Conservation (phyloP, 1,284 basidiomycete genomes). For the Ceratobasidium sp. region DNA sequence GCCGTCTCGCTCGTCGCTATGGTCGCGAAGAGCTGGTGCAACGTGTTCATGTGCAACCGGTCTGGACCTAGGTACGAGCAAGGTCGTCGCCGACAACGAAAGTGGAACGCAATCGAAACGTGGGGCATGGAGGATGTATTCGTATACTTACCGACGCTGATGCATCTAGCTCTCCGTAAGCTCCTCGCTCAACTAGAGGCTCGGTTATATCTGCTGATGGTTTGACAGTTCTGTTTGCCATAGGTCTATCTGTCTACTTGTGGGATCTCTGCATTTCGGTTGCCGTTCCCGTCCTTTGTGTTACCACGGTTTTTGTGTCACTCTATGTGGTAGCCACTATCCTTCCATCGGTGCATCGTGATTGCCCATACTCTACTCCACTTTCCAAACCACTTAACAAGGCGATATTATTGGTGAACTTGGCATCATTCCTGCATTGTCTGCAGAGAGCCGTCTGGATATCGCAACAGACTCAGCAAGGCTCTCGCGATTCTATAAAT, state of each 20-base stretch:
- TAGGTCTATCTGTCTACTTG: constrained; percentile 1
- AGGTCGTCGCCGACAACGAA: neutral
- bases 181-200: neutral
- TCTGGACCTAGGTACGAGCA: neutral
- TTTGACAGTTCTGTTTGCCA: neutral
- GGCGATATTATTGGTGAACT: neutral
- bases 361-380: constrained; percentile 11
- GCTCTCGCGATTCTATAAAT: neutral
- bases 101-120: constrained; percentile 9
- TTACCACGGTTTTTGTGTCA: neutral
- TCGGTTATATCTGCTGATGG: neutral
- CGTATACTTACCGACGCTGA: neutral
- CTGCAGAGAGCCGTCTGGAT: too few species aligned
- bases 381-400: neutral
- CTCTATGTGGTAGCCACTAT: neutral
- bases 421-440: neutral
- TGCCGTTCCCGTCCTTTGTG: neutral
- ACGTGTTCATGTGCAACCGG: constrained; percentile 20
- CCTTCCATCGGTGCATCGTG: neutral
- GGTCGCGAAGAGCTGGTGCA: constrained; percentile 31
- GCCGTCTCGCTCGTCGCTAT: constrained; percentile 12
- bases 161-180: constrained; percentile 26
- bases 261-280: constrained; percentile 1
- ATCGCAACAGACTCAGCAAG: neutral
- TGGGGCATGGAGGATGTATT: constrained; percentile 9